Conservation (phyloP, 1,139 yeast genomes). For the Yamadazyma trypodendri region DNA sequence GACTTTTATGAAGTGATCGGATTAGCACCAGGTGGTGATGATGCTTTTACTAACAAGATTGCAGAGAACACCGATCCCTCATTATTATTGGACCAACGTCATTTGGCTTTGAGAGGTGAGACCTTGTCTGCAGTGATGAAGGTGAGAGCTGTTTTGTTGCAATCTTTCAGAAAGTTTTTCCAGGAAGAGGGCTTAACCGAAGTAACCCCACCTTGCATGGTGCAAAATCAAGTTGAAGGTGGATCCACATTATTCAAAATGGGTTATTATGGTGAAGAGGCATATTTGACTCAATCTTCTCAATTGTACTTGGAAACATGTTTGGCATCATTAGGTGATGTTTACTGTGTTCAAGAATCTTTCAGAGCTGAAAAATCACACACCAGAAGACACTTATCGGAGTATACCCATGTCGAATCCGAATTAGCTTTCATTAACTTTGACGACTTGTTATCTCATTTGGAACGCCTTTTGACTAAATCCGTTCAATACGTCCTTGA, state of each 20-base stretch:
- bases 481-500: constrained; percentile 74
- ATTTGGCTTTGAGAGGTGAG: constrained; percentile 93
- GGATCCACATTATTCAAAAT: constrained; percentile 93
- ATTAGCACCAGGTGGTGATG: constrained; percentile 95
- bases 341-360: constrained; percentile 95
- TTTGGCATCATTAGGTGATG: constrained; percentile 95
- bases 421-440: constrained; percentile 86
- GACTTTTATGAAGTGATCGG: constrained; percentile 89
- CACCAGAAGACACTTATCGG: constrained; percentile 96
- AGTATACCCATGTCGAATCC: constrained; percentile 95
- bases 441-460: constrained; percentile 81
- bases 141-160: constrained; percentile 81
- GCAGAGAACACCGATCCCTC: constrained; percentile 95
- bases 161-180: constrained; percentile 73
- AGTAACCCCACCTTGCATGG: constrained; percentile 99
- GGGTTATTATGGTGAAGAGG: constrained; percentile 96
- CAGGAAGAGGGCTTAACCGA: constrained; percentile 76
- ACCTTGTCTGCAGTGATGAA: constrained; percentile 91
- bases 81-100: constrained; percentile 89
- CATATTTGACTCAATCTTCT: constrained; percentile 93
- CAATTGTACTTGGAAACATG: constrained; percentile 96
- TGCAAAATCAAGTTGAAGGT: constrained; percentile 99
- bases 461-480: constrained; percentile 74
- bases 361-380: constrained; percentile 99
- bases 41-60: constrained; percentile 89